Evolutionary conservation across 306 rosid genomes (phyloP), one percentile per base, ranked within the genome.

Genomic region (Begonia peltatifolia): DNA sequence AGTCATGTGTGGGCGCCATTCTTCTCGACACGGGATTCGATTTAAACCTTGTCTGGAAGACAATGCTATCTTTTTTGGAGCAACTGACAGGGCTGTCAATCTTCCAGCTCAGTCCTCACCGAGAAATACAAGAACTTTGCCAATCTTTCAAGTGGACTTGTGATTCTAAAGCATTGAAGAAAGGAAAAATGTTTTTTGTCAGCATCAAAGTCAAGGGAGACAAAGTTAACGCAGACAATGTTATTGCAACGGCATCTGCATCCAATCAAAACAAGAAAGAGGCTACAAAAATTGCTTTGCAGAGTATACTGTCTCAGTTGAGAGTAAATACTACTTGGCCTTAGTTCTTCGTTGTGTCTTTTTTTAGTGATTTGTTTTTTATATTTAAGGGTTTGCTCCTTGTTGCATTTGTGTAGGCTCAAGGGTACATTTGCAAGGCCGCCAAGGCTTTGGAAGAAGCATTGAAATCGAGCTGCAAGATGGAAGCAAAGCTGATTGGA

Each of bases 1-100:
- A 90, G 67, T 90, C 97, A 42, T 72, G 80, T 76, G 63, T 90
- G 12, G 99, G 99, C 63, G 95, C 97, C 47, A 65, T 83, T 77
- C 94, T 85, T 67, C 80, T 90, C 46, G 97, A 90, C 65, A 71
- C 95, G 9, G 97, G 97, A 52, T 83, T 85, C 56, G 63, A 90
- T 63, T 66, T 85, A 80, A 64, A 71, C 61, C 47, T 47, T 59
- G 80, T 75, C 49, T 90, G 97, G 97, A 53, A 62, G 57, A 75
- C 75, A 61, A 79, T 75, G 84, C 62, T 80, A 47, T 90, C 94
- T 2, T 83, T 90, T 60, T 66, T 90, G 80, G 80, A 83, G 56
- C 82, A 84, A 57, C 73, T 86, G 51, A 80, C 78, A 75, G 79
- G 68, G 65, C 80, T 74, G 68, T 79, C 95, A 18, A 66, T 71